These are phyloP conservation scores for Adansonia digitata DNA, from an alignment of 345 rosid genomes.

Conservation along the genomic window DNA sequence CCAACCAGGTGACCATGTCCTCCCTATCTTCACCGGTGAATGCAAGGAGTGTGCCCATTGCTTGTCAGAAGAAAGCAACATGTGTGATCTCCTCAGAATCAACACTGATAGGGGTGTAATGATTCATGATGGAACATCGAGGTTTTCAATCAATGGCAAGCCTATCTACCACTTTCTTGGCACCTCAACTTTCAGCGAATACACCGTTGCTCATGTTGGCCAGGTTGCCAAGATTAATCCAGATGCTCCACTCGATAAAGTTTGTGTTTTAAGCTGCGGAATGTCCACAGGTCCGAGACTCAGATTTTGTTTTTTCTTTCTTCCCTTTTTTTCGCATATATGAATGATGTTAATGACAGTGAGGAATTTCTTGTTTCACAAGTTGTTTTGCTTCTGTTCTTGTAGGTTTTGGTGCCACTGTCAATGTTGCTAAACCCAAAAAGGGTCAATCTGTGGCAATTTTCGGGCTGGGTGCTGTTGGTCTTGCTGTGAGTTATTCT, in stretches of 20 bases:
- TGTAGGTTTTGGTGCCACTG: constrained; percentile 63
- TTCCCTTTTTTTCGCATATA: neutral
- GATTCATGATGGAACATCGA: constrained; percentile 60
- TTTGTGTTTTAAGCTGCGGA: constrained; percentile 71
- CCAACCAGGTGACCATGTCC: constrained; percentile 65
- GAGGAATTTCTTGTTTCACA: neutral
- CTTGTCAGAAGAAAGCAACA: constrained; percentile 67
- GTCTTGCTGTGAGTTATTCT: constrained; percentile 48
- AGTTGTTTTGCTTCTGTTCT: neutral
- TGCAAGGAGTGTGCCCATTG: constrained; percentile 71
- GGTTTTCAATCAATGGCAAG: constrained; percentile 66
- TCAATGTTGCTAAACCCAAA: constrained; percentile 72
- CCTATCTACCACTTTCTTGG: constrained; percentile 75
- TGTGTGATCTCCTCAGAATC: constrained; percentile 82
- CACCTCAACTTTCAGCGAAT: constrained; percentile 79
- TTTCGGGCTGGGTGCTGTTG: constrained; percentile 77
- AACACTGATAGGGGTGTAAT: constrained; percentile 64
- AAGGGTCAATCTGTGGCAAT: constrained; percentile 61
- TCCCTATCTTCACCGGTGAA: constrained; percentile 75
- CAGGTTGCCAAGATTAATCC: constrained; percentile 74
- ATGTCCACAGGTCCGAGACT: constrained; percentile 45
- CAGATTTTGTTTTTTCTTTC: neutral
- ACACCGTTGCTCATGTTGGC: constrained; percentile 73
- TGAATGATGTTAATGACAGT: neutral
- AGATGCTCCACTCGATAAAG: constrained; percentile 73